These are phyloP conservation scores for Debaryomycetaceae sp. DNA, from an alignment of 1,139 yeast genomes.

Conservation along the genomic window DNA sequence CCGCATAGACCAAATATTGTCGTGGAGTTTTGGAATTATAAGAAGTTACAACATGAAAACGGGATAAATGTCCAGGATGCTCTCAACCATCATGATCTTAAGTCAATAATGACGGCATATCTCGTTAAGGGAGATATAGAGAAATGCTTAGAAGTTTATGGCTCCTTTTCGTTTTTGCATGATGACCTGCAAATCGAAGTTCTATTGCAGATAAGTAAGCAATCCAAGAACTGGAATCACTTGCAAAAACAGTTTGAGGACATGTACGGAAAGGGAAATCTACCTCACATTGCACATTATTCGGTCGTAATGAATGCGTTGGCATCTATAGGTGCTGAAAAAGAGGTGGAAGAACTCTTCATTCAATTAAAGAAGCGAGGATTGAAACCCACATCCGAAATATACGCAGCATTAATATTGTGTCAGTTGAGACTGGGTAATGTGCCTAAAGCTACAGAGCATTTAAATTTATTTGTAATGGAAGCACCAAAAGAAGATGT, in stretches of 20 bases:
- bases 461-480: constrained; percentile 18
- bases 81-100: constrained; percentile 22
- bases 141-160: constrained; percentile 24
- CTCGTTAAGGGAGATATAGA: constrained; percentile 17
- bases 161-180: constrained; percentile 21
- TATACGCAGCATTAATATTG: constrained; percentile 48
- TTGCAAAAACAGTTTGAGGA: constrained; percentile 63
- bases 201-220: constrained; percentile 48
- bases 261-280: constrained; percentile 53
- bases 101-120: constrained; percentile 28
- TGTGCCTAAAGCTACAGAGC: constrained; percentile 31
- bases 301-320: constrained; percentile 62
- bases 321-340: constrained; percentile 53
- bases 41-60: constrained; percentile 10
- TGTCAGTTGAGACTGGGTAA: constrained; percentile 46
- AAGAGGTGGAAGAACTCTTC: constrained; percentile 52
- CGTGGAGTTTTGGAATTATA: constrained; percentile 24
- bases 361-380: constrained; percentile 44
- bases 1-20: constrained; percentile 18
- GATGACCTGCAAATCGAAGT: constrained; percentile 42
- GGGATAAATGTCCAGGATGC: not conserved
- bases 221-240: constrained; percentile 52
- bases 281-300: constrained; percentile 59
- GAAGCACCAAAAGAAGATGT: constrained; percentile 10
- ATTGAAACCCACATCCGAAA: constrained; percentile 44